phyloP scores from a whole-genome alignment of 768 basidiomycete genomes.

The Serendipita indica region DNA sequence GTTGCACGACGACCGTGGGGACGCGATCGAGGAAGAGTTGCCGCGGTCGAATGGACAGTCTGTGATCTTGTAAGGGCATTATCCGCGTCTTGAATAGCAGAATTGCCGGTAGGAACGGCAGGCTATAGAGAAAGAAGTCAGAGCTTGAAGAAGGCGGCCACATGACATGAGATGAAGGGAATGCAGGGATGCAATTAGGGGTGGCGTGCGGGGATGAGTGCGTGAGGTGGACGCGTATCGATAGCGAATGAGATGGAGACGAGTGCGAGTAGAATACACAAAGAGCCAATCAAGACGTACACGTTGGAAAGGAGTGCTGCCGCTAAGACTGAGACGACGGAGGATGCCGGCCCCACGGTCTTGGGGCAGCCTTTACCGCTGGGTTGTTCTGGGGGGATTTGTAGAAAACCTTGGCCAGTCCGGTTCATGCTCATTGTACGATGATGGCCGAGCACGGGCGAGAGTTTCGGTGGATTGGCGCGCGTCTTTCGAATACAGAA shows the following conservation, averaged over 20 bases:
- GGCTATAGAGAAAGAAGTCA: conserved; percentile 3
- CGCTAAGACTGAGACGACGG: conserved; percentile 53
- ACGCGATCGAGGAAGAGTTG: conserved; percentile 1
- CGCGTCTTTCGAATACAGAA: conserved; percentile 25
- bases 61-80: not conserved
- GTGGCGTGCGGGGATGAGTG: too few relatives aligned
- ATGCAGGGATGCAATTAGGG: too few relatives aligned
- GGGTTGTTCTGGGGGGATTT: conserved; percentile 28
- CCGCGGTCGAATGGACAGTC: not conserved
- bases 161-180: too few relatives aligned
- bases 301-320: conserved; percentile 39
- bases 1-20: not conserved
- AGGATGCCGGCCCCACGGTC: conserved; percentile 60
- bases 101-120: not conserved
- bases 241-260: too few relatives aligned
- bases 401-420: conserved; percentile 17
- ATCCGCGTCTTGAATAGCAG: not conserved
- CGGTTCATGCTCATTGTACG: conserved; percentile 12
- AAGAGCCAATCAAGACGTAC: conserved; percentile 29
- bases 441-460: conserved; percentile 3
- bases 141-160: not conserved
- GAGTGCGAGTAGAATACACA: too few relatives aligned
- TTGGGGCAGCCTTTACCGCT: conserved; percentile 31
- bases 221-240: too few relatives aligned
- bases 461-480: conserved; percentile 17